Evolutionary conservation across 169 alveolate species (phyloP).

Genomic region (Babesia ovis): DNA sequence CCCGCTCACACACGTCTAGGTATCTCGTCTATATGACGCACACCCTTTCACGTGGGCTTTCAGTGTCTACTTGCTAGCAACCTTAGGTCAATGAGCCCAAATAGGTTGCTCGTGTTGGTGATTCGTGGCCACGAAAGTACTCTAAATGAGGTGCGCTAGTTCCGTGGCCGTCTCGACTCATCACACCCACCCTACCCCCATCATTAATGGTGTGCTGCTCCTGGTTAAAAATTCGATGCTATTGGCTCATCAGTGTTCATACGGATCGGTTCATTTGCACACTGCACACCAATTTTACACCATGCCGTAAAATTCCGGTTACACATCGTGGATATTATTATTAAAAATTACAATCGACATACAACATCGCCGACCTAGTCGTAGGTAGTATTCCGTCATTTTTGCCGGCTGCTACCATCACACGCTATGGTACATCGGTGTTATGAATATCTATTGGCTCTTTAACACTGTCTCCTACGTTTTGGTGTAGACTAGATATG

Average conservation of each 20-base stretch:
- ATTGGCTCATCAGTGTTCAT: neutral
- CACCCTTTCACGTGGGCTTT: neutral
- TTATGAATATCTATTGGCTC: too few species aligned
- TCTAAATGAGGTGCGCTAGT: neutral
- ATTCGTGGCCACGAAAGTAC: neutral
- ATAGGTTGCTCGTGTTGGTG: neutral
- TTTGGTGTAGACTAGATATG: too few species aligned
- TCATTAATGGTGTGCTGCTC: neutral
- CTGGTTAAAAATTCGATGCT: neutral
- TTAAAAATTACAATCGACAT: too few species aligned
- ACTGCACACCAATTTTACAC: too few species aligned
- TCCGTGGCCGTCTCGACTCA: neutral
- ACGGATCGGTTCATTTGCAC: too few species aligned
- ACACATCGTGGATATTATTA: too few species aligned
- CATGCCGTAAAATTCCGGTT: too few species aligned
- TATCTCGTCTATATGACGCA: neutral
- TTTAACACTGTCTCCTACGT: too few species aligned
- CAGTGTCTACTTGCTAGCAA: neutral
- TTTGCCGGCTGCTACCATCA: too few species aligned
- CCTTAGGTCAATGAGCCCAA: neutral
- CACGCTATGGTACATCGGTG: too few species aligned
- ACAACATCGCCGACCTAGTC: too few species aligned
- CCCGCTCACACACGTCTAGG: neutral
- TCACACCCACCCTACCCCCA: slow-evolving; percentile 7
- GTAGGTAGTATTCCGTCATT: too few species aligned